Conservation (phyloP, 345 rosid species). For the Citrus maxima region DNA sequence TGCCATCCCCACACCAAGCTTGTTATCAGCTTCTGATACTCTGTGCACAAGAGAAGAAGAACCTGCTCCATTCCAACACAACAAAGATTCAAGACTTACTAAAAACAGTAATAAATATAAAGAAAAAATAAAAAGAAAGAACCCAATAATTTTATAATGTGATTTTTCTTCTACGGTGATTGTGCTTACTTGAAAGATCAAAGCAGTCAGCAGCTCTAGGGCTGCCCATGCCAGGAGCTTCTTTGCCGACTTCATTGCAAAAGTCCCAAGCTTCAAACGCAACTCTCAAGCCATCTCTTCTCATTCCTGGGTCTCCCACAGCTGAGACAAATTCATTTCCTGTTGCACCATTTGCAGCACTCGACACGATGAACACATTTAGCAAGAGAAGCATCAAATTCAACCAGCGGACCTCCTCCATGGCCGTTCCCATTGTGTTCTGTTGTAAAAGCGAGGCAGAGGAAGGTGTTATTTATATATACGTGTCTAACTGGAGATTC, state of each 20-base stretch:
- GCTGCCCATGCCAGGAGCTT: constrained; percentile 76
- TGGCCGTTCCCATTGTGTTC: constrained; percentile 12
- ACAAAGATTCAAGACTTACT: not conserved
- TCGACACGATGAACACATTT: constrained; percentile 23
- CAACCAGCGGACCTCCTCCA: constrained; percentile 17
- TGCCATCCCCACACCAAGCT: constrained; percentile 42
- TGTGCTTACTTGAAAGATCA: constrained; percentile 40
- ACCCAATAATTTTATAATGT: not conserved
- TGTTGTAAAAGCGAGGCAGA: constrained; percentile 4
- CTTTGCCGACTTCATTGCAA: constrained; percentile 82
- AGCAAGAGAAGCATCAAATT: constrained; percentile 12
- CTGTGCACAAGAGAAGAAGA: constrained; percentile 44
- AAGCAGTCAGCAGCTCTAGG: constrained; percentile 91
- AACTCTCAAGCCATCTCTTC: constrained; percentile 64
- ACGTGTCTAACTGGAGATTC: not conserved
- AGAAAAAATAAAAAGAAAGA: not conserved
- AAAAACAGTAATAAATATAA: not conserved
- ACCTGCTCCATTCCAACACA: constrained; percentile 30
- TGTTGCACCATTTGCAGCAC: constrained; percentile 10
- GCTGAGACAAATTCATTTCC: constrained; percentile 34
- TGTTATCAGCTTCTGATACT: constrained; percentile 64
- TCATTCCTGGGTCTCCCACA: constrained; percentile 84
- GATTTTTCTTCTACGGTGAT: constrained; percentile 4
- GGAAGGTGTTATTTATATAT: not conserved
- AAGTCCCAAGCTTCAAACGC: constrained; percentile 92